Base-by-base conservation (phyloP, 177 flowering plant genomes). In the Vitis hybrid region DNA sequence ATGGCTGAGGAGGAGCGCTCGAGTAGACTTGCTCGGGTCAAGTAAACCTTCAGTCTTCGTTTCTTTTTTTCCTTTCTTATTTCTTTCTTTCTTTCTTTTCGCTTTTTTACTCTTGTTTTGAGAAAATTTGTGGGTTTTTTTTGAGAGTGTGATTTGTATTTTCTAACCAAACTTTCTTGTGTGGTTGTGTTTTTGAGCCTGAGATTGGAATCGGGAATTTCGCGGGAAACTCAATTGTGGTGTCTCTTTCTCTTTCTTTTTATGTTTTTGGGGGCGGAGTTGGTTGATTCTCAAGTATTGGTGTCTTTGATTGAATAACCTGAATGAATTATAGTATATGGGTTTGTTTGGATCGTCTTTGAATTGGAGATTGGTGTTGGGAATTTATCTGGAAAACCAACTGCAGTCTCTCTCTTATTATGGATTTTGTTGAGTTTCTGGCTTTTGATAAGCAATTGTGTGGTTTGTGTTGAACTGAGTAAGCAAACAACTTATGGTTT, bases 1-100 rank as follows among this genome's bases (percentile, higher is more conserved):
- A 22, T 87, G 72, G 97, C 87, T 4, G 97, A 94, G 77, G 97
- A 87, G 31, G 97, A 90, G 59, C 89, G 97, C 10, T 66, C 85
- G 10, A 62, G 71, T 22, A 74, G 88, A 45, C 94, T 94, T 60
- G 59, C 86, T 19, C 78, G 98, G 33, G 69, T 94, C 77, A 92
- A 83, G 98, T 87, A 48, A 69, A 81, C 62, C 18, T 60, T 39
- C 45, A 39, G 45, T 39, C 45, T 39, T 26, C 29, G 29, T 26
- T 39, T 2, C n/a, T 49, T 72, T 19, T 33, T 29, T 31, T 60
- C 12, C 11, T 33, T 56, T 57, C 15, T 9, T 13, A 4, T 60
- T 12, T 64, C 18, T 64, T 16, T 11, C 9, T 15, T 48, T 55
- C n/a, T 55, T 55, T 57, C 16, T 15, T 56, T 57, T 51, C 11